Evolutionary conservation across 768 basidiomycete species (phyloP).

Genomic region (Mycena belliarum): DNA sequence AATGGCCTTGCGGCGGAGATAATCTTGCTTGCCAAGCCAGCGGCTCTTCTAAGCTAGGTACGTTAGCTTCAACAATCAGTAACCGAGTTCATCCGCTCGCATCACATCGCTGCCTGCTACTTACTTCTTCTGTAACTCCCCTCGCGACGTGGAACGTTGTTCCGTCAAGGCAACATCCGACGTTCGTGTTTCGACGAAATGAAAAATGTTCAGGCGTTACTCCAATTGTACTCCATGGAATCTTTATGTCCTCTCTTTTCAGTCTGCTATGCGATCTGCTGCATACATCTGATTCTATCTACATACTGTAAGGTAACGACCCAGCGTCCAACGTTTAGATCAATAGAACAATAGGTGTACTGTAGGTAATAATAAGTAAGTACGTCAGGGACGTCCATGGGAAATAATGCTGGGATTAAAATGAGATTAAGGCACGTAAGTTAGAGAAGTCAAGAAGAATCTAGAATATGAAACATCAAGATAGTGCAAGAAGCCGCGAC

Average conservation of each 20-base stretch:
- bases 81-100: not conserved
- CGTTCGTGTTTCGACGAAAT: not conserved
- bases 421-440: conserved; percentile 39
- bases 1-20: not conserved
- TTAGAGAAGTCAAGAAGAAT: conserved; percentile 38
- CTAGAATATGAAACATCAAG: conserved; percentile 18
- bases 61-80: not conserved
- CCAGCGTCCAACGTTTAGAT: not conserved
- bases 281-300: conserved; percentile 9
- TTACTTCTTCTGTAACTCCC: not conserved
- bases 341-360: conserved; percentile 8
- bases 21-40: not conserved
- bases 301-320: conserved; percentile 12
- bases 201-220: not conserved
- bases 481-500: conserved; percentile 10
- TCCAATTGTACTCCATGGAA: too few relatives aligned
- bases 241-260: too few relatives aligned
- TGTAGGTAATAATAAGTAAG: conserved; percentile 11
- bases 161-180: not conserved
- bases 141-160: not conserved
- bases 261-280: too few relatives aligned
- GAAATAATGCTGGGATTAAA: conserved; percentile 31
- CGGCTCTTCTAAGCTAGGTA: not conserved
- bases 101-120: not conserved
- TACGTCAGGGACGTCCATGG: not conserved